Percentiles rank a stretch among this genome's conserved stretches.
These are phyloP conservation scores for Tetratostichococcus sp. DNA, from an alignment of 139 green algal species.

Conservation along the genomic window DNA sequence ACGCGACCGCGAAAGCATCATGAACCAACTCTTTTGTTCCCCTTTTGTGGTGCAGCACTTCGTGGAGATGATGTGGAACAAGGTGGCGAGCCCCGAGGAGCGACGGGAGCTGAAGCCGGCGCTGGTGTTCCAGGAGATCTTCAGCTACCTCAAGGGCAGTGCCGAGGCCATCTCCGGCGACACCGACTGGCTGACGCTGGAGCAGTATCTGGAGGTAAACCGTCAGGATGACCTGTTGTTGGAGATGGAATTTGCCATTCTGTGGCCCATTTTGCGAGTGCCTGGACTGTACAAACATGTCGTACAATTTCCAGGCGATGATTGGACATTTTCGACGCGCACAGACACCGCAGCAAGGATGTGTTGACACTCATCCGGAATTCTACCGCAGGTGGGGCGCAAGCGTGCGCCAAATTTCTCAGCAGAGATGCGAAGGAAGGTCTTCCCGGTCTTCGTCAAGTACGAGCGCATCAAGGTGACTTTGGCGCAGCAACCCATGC, in stretches of 20 bases:
- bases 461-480: constrained; percentile 51
- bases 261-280: no score
- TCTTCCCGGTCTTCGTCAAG: constrained; percentile 61
- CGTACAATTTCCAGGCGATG: no score
- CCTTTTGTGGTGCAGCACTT: constrained; percentile 20
- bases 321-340: no score
- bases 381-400: constrained; percentile 30
- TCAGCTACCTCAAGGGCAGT: constrained; percentile 74
- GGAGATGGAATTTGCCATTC: no score
- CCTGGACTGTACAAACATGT: no score
- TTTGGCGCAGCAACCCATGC: no score
- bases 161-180: constrained; percentile 45
- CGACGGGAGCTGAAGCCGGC: no score
- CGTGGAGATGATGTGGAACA: constrained; percentile 34
- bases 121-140: constrained; percentile 46
- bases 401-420: constrained; percentile 73
- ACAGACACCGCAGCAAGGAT: no score
- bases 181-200: constrained; percentile 38
- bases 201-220: constrained; percentile 51
- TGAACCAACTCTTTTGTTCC: no score
- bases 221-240: no score
- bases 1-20: no score
- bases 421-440: constrained; percentile 29
- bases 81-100: constrained; percentile 27
- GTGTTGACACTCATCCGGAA: no score